Percentiles rank a stretch among this genome's conserved stretches.
phyloP scores from a whole-genome alignment of 2,329 filamentous ascomycete species.

The Diaporthe sp. region DNA sequence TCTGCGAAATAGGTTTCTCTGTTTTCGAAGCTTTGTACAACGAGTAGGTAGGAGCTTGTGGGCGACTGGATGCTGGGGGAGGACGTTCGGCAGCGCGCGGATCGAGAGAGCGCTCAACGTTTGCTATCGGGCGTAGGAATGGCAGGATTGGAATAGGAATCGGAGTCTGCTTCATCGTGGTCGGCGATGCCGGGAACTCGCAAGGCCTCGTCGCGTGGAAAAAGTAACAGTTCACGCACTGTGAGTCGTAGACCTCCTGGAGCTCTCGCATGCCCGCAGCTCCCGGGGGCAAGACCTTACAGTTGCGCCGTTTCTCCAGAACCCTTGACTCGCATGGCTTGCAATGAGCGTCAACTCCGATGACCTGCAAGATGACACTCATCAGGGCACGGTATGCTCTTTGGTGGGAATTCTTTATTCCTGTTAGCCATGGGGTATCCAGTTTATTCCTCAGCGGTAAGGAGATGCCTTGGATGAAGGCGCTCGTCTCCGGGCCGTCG shows the following conservation, averaged over 20 bases:
- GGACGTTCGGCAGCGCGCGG: neutral
- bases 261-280: constrained; percentile 23
- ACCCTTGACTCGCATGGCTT: neutral
- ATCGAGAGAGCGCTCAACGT: neutral
- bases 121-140: neutral
- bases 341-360: constrained; percentile 15
- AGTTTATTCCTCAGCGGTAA: neutral
- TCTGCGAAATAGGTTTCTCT: constrained; percentile 19
- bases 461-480: constrained; percentile 27
- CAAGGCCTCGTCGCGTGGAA: neutral
- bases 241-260: neutral
- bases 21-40: neutral
- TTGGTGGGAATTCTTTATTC: neutral
- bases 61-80: neutral
- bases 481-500: neutral
- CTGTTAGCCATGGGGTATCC: constrained; percentile 3
- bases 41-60: neutral
- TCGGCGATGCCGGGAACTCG: neutral
- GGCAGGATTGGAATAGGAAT: neutral
- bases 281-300: constrained; percentile 21
- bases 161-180: neutral
- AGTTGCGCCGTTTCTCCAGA: constrained; percentile 22
- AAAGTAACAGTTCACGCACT: constrained; percentile 31
- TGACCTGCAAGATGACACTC: neutral
- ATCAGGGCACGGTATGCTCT: neutral